These are phyloP conservation scores for Linnemannia zychae DNA, from an alignment of 192 early-diverging fungal genomes.

Conservation along the genomic window DNA sequence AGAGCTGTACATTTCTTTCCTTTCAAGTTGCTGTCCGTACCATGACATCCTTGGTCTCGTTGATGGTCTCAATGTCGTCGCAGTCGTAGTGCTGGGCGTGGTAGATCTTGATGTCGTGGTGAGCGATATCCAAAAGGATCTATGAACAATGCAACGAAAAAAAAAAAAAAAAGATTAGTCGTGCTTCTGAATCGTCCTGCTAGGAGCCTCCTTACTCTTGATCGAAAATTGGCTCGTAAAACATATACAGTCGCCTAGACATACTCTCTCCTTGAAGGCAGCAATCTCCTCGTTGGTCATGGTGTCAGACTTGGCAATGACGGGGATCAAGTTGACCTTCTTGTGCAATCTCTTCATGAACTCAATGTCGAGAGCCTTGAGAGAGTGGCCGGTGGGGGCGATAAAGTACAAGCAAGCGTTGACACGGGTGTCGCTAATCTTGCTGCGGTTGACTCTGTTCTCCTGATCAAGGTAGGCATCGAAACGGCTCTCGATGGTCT, in stretches of 20 bases:
- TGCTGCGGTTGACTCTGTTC: constrained; percentile 87
- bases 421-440: constrained; percentile 93
- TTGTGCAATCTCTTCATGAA: constrained; percentile 94
- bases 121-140: constrained; percentile 85
- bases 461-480: constrained; percentile 96
- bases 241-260: constrained; percentile 9
- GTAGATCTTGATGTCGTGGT: constrained; percentile 91
- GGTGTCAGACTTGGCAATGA: constrained; percentile 93
- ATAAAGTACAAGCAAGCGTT: constrained; percentile 98
- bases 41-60: constrained; percentile 87
- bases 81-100: constrained; percentile 86
- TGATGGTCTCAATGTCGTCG: constrained; percentile 86
- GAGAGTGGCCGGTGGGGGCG: constrained; percentile 94
- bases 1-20: neutral
- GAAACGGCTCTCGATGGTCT: constrained; percentile 97
- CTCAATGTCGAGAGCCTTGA: constrained; percentile 93
- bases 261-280: constrained; percentile 86
- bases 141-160: neutral
- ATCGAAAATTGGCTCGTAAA: no score
- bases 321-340: constrained; percentile 90
- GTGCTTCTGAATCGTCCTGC: neutral
- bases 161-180: neutral
- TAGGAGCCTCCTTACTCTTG: neutral
- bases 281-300: constrained; percentile 86
- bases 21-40: constrained; percentile 33